Conservation (phyloP, 2,329 filamentous ascomycete species). For the Phialophora macrospora region DNA sequence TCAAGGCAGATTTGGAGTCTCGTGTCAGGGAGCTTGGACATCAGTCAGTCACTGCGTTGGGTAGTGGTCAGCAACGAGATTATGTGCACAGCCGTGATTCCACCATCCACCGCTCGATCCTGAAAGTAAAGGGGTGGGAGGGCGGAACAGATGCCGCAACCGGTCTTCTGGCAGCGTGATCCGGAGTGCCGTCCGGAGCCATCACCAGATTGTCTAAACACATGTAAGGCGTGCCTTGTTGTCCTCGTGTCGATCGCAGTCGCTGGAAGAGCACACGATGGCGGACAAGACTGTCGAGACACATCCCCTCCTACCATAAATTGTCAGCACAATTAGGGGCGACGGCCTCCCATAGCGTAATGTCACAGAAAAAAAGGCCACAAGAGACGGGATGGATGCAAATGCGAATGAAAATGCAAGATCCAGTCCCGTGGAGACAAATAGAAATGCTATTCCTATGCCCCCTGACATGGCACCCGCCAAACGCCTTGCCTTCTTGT, state of each 20-base stretch:
- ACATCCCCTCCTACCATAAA: neutral
- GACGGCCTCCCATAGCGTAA: neutral
- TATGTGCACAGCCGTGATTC: neutral
- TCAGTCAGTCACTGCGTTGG: neutral
- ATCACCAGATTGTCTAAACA: neutral
- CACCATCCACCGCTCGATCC: neutral
- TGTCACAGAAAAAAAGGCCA: neutral
- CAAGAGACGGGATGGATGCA: neutral
- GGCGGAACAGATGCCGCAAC: neutral
- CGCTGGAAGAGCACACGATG: neutral
- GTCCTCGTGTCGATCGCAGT: neutral
- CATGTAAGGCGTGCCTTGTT: neutral
- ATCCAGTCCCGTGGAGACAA: neutral
- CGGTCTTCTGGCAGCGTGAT: neutral
- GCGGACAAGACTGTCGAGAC: neutral
- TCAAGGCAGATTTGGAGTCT: conserved; percentile 1
- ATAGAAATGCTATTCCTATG: neutral
- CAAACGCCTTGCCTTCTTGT: neutral
- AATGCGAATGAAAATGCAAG: no score
- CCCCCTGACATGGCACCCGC: neutral
- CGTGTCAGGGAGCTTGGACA: neutral
- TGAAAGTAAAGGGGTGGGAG: neutral
- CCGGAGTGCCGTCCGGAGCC: neutral
- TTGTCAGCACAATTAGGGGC: neutral
- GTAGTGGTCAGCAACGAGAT: neutral